Conservation (phyloP, 768 basidiomycete genomes). For the Xanthoconium purpureum region DNA sequence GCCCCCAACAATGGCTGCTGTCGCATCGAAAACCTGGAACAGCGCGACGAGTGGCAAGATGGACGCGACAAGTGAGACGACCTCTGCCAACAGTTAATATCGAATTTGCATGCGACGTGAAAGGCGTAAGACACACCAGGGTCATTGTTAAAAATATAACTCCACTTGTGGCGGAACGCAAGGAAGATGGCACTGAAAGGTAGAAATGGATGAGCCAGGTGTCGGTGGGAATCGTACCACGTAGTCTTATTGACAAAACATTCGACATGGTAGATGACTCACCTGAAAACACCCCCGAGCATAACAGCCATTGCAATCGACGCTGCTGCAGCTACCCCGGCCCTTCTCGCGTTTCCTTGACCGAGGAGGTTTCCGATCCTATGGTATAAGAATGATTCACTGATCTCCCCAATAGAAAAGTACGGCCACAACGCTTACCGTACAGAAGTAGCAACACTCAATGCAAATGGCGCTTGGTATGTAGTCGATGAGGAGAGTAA, state of each 20-base stretch:
- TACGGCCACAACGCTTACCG: constrained; percentile 46
- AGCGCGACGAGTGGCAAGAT: constrained; percentile 75
- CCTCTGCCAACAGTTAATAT: constrained; percentile 36
- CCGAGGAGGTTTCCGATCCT: constrained; percentile 90
- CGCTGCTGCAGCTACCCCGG: constrained; percentile 62
- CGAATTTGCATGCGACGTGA: not conserved
- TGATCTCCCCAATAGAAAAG: not conserved
- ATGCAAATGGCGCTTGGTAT: constrained; percentile 80
- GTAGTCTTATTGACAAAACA: not conserved
- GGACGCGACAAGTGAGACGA: constrained; percentile 45
- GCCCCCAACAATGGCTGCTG: constrained; percentile 63
- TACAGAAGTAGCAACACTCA: constrained; percentile 82
- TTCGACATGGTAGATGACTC: constrained; percentile 1
- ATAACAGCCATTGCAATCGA: constrained; percentile 63
- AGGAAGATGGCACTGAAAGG: constrained; percentile 48
- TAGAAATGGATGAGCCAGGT: not conserved
- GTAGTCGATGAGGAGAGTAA: constrained; percentile 71
- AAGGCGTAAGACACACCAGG: constrained; percentile 38
- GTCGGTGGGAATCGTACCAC: not conserved
- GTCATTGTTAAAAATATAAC: constrained; percentile 70
- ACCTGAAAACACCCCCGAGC: constrained; percentile 70
- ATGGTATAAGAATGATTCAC: not conserved
- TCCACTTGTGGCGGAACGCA: constrained; percentile 64
- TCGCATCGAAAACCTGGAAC: constrained; percentile 85
- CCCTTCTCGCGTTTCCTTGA: constrained; percentile 70